Evolutionary conservation across 495 filamentous ascomycete species (phyloP).

Genomic region (Penicillium desertorum): DNA sequence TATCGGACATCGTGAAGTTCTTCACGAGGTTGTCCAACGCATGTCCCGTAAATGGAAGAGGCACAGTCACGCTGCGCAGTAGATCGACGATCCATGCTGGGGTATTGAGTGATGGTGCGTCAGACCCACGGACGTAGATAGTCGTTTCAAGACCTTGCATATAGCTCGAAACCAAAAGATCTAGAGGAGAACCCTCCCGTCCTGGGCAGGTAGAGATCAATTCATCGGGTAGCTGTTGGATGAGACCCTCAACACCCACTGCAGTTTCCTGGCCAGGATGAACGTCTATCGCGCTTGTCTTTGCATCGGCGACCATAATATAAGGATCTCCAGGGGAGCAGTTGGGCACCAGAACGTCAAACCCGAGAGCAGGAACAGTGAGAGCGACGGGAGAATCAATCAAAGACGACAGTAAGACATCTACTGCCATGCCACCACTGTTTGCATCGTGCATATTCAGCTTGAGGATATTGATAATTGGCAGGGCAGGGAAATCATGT

Average conservation of each 20-base stretch:
- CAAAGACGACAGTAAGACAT: constrained; percentile 64
- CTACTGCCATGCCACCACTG: constrained; percentile 68
- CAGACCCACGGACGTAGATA: constrained; percentile 76
- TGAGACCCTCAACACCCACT: constrained; percentile 66
- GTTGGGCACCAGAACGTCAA: constrained; percentile 78
- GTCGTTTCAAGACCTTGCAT: constrained; percentile 74
- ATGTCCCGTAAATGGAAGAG: constrained; percentile 77
- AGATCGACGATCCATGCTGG: constrained; percentile 81
- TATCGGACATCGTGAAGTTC: constrained; percentile 80
- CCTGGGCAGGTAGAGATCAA: constrained; percentile 72
- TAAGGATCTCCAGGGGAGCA: constrained; percentile 62
- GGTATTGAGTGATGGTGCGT: constrained; percentile 59
- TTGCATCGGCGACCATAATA: constrained; percentile 74
- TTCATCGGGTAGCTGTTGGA: constrained; percentile 66
- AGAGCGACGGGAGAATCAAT: constrained; percentile 76
- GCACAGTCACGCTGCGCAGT: constrained; percentile 77
- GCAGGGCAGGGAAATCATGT: constrained; percentile 69
- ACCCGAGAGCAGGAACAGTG: constrained; percentile 73
- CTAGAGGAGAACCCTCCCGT: constrained; percentile 75
- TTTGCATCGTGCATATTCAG: constrained; percentile 71
- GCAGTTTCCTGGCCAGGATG: constrained; percentile 61
- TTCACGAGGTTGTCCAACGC: constrained; percentile 77
- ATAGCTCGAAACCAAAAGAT: constrained; percentile 77
- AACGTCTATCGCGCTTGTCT: constrained; percentile 62
- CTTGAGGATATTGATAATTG: constrained; percentile 71